Evolutionary conservation across 1,284 basidiomycete species (phyloP), one percentile per base, ranked within the genome.

Genomic region (Dichomitus squalens): DNA sequence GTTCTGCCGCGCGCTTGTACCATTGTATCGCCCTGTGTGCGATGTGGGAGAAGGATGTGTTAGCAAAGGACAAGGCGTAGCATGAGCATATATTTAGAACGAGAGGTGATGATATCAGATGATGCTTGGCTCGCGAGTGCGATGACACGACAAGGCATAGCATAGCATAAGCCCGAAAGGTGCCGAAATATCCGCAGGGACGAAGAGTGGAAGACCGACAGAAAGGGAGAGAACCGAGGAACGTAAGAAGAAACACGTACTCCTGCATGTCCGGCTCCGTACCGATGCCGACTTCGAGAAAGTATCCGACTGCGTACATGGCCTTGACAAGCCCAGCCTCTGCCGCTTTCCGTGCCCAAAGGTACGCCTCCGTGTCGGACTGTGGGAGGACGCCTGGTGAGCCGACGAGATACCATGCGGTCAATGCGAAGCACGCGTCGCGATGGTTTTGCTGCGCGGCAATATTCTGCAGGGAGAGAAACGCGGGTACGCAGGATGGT

Each of bases 321-420:
- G 95, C 95, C 73, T 98, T 97, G 6, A 86, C 82, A 5, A 97
- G 80, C 2, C 93, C 94, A n/a, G 83, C 85, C 47, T 96, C 94
- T 23, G 93, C 94, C 38, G 95, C 93, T 69, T 87, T 93, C 77
- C 93, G 86, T 33, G 95, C 87, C 96, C 96, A 96, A 21, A 99
- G 78, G 73, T 90, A 98, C 8, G 96, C 96, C 72, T 99, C 96
- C 0, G 96, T 98, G 71, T 99, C 96, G 0, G 94, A 97, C 72
- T 99, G 97, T 0, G 96, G 96, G 29, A 99, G 82, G 7, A 99
- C 95, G 44, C 96, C 96, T 0, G 96, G 94, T 6, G 96, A 98
- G 52, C 97, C 97, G 59, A 99, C 96, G 62, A 99, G 88, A 71
- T 99, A 99, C 96, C 96, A 99, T 8, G 96, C 96, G 9, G 96